Base-by-base conservation (phyloP, 2,329 filamentous ascomycete species). In the Colletotrichum sp. region DNA sequence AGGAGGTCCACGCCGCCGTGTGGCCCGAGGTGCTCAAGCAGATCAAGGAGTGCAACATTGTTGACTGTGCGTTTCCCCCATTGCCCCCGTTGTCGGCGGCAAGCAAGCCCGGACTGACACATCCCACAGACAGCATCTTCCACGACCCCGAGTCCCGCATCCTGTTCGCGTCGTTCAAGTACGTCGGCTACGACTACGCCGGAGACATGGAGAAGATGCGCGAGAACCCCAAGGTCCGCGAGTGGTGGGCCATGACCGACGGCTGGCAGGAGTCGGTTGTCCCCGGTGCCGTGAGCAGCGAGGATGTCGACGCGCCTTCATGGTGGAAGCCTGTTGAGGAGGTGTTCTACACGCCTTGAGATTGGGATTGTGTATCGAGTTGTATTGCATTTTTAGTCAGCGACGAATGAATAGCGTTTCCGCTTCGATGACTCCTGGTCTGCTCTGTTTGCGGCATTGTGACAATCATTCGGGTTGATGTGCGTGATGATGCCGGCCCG, bases 181-280 rank as follows among this genome's bases (percentile, higher is more conserved):
- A 96, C 80, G 87, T 94, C n/a, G 94, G 95, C 0, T 90, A 90
- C 75, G 90, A 95, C 77, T 96, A 91, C 76, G 92, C 90, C 4
- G 92, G 88, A 12, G 94, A 96, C 81, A 96, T 96, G 95, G 89
- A 91, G 83, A 89, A 87, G 76, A 96, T 96, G 94, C 88, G 89
- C 2, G 91, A 91, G 73, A 95, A 96, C 79, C 89, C 91, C 1
- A 93, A 93, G 80, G 93, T 96, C 38, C 89, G 91, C 71, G 92
- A 94, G 83, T 96, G 94, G 95, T 96, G 94, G 94, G 87, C 86
- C 73, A 93, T 96, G 92, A 96, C 94, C 66, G 94, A 96, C 83
- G 87, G 88, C 16, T 95, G 93, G 88, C 94, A 96, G 85, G 93
- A 92, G 83, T 89, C 87, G 60, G 81, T 94, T 34, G 90, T 93